Evolutionary conservation across 2,329 filamentous ascomycete genomes (phyloP), one percentile per base, ranked within the genome.

Genomic region (Colletotrichum sp.): DNA sequence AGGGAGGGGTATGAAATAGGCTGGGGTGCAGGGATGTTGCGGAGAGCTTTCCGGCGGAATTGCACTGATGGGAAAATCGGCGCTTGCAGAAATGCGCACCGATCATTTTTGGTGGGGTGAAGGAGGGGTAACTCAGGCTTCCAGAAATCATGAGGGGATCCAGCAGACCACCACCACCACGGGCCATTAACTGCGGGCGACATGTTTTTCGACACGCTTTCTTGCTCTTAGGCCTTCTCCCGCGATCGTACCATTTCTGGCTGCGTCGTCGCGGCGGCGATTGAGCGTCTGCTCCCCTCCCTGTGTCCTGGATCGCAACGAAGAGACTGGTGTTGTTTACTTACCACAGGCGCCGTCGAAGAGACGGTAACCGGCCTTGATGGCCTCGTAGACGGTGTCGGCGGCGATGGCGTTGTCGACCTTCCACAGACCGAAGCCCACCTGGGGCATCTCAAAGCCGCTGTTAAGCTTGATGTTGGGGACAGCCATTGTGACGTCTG

Each of bases 351-450:
- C 91, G 79, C 91, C 90, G 79, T 92, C 91, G 68, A 92, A 87
- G 55, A 92, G 85, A 79, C 91, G 88, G 85, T 92, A 92, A 55
- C 91, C 91, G 66, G 86, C 85, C 87, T 92, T 92, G 86, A 92
- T 92, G 82, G 91, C 91, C 77, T 96, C 93, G 89, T 96, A 96
- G 79, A 96, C 92, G 76, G 91, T 91, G 80, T 96, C 94, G 80
- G 94, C 92, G 82, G 91, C 93, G 71, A 91, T 92, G 70, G 91
- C 90, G 79, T 94, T 94, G 84, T 92, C 91, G 78, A 97, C 94
- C 88, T 97, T 97, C 95, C 95, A 97, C 79, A 96, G 90, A 75
- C 93, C 93, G 83, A 94, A 94, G 84, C 93, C 93, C 78, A 95
- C 93, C 83, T 93, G 91, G 81, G 93, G 93, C 93, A 95, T 95